These are phyloP conservation scores for Cynara cardunculus DNA, from an alignment of 129 eudicot species.

Conservation along the genomic window DNA sequence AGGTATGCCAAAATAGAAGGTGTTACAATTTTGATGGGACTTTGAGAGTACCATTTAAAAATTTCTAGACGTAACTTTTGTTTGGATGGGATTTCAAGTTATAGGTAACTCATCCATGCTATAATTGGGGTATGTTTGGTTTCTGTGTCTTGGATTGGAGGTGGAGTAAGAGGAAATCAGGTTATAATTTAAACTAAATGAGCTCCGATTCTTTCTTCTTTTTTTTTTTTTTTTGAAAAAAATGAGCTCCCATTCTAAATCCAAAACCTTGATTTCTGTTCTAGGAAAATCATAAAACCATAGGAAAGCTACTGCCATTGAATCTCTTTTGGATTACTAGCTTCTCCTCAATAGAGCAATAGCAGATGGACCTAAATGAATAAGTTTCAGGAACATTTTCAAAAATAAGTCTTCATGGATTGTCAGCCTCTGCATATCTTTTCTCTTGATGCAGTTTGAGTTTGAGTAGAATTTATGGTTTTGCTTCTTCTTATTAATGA, in stretches of 20 bases:
- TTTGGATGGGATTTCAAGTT: neutral
- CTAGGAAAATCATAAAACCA: neutral
- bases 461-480: conserved; percentile 1
- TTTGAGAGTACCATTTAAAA: neutral
- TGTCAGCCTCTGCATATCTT: neutral
- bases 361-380: conserved; percentile 2
- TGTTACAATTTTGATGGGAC: neutral
- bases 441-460: neutral
- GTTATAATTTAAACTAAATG: neutral
- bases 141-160: too few species aligned
- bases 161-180: too few species aligned
- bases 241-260: neutral
- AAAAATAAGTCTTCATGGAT: conserved; percentile 8
- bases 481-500: neutral
- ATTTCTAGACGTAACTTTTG: neutral
- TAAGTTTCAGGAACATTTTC: neutral
- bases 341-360: neutral
- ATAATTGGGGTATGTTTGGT: neutral
- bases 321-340: neutral
- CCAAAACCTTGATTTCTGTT: neutral
- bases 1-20: neutral
- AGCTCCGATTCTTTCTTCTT: too few species aligned
- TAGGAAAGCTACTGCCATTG: neutral
- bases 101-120: neutral
- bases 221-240: neutral